Base-by-base conservation (phyloP, 1,284 basidiomycete genomes). In the Papiliotrema laurentii region DNA sequence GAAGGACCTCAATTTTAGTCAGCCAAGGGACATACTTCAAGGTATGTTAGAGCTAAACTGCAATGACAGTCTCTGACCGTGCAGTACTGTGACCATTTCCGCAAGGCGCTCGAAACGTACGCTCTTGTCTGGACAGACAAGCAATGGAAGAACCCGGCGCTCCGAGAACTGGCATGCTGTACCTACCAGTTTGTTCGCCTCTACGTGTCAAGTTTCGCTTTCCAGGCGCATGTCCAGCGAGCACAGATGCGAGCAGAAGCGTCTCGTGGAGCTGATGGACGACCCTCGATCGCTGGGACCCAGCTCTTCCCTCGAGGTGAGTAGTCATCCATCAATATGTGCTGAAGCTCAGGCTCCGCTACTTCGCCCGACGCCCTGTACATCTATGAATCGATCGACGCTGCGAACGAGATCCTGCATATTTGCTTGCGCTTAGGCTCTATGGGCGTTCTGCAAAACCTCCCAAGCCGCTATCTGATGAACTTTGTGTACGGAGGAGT, bases 171-270 rank as follows among this genome's bases (percentile, higher is more conserved):
- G 25, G 64, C 64, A 11, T 67, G 63, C 60, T 69, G 68, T 53
- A 69, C 63, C 22, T 66, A 68, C 52, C 73, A 75, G 47, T 75
- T 73, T 55, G 68, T 73, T 27, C 65, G 74, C 21, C 64, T 76
- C n/a, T 76, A 76, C 53, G 69, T 75, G 3, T 68, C 69, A 5
- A 68, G 64, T 10, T 76, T 76, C 45, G 73, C 73, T 14, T 75
- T 75, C 54, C 74, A 75, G 39, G 73, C 74, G n/a, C 73, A 75
- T 45, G 68, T 75, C 2, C 72, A 75, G 53, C 59, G 74, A 31
- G 68, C 69, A 1, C 63, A 64, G 47, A 56, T 59, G 50, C 58
- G 68, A 0, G 66, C 66, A 5, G 68, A 68, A 41, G 59, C 56
- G n/a, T 63, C 66, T 36, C 43, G 24, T 25, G n/a, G 19, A 13